Conservation (phyloP, 768 basidiomycete species). For the Amanita polypyramis region DNA sequence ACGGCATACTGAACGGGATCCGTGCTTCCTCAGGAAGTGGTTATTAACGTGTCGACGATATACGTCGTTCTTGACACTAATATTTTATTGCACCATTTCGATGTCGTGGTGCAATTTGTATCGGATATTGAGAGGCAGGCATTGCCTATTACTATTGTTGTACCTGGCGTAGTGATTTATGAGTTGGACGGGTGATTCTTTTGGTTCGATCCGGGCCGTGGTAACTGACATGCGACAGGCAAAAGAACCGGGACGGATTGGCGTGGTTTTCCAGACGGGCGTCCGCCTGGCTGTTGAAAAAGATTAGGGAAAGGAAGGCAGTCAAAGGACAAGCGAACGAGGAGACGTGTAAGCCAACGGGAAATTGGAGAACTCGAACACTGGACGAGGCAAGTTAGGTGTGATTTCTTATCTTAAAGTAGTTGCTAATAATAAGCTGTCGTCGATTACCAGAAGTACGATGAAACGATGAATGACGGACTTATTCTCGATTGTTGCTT, state of each 20-base stretch:
- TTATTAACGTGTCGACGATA: constrained; percentile 28
- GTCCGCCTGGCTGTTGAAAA: constrained; percentile 56
- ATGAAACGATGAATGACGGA: constrained; percentile 48
- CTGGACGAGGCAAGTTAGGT: constrained; percentile 29
- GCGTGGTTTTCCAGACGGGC: constrained; percentile 63
- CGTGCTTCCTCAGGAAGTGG: constrained; percentile 21
- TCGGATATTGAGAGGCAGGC: constrained; percentile 40
- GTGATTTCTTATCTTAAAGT: neutral
- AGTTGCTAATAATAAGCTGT: constrained; percentile 1
- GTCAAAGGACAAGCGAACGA: constrained; percentile 53
- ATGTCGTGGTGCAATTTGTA: constrained; percentile 53
- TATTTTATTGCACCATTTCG: constrained; percentile 58
- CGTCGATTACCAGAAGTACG: constrained; percentile 11
- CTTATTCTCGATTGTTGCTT: constrained; percentile 70
- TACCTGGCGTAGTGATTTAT: constrained; percentile 66
- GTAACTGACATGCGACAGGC: constrained; percentile 19
- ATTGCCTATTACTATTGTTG: constrained; percentile 49
- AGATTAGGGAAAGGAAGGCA: constrained; percentile 42
- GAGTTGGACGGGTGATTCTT: constrained; percentile 61
- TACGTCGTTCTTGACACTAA: constrained; percentile 74
- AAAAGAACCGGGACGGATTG: constrained; percentile 33
- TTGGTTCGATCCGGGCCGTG: neutral
- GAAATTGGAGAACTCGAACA: constrained; percentile 49
- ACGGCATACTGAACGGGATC: neutral
- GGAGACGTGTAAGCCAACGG: constrained; percentile 50